Conservation (phyloP, 306 rosid species). For the Vigna unguiculata region DNA sequence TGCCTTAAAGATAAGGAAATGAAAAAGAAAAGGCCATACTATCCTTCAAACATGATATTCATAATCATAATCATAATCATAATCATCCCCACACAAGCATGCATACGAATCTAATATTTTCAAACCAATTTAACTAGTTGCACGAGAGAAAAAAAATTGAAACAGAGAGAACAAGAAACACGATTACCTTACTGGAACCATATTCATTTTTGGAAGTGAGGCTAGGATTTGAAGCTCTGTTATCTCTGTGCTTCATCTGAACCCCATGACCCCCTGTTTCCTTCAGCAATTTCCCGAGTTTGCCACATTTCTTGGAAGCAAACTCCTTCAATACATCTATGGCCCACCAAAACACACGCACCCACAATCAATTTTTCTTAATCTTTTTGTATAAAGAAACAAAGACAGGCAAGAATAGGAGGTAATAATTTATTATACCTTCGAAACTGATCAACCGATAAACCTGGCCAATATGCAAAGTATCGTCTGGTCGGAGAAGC, state of each 20-base stretch:
- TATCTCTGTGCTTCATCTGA: slow-evolving; percentile 55
- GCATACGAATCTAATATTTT: background rate
- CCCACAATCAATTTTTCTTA: background rate
- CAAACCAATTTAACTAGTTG: background rate
- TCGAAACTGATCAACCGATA: slow-evolving; percentile 84
- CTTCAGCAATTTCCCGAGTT: slow-evolving; percentile 74
- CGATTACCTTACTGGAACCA: slow-evolving; percentile 48
- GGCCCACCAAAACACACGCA: background rate
- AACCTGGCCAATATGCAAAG: slow-evolving; percentile 85
- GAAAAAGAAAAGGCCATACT: background rate
- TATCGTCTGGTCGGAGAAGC: slow-evolving; percentile 91
- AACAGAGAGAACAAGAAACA: slow-evolving; percentile 2
- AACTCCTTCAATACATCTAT: slow-evolving; percentile 93
- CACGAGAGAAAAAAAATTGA: background rate
- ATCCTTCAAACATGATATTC: background rate
- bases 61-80: background rate
- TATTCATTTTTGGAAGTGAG: slow-evolving; percentile 43
- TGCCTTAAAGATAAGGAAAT: background rate
- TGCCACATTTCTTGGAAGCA: slow-evolving; percentile 81
- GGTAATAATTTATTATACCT: slow-evolving; percentile 52
- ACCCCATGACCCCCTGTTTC: slow-evolving; percentile 60
- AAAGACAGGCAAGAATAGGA: background rate
- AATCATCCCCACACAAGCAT: background rate
- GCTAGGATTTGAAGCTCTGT: slow-evolving; percentile 47
- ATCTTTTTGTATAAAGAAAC: background rate